phyloP scores from a whole-genome alignment of 2,329 filamentous ascomycete species.

The Rhytidhysteron rufulum region DNA sequence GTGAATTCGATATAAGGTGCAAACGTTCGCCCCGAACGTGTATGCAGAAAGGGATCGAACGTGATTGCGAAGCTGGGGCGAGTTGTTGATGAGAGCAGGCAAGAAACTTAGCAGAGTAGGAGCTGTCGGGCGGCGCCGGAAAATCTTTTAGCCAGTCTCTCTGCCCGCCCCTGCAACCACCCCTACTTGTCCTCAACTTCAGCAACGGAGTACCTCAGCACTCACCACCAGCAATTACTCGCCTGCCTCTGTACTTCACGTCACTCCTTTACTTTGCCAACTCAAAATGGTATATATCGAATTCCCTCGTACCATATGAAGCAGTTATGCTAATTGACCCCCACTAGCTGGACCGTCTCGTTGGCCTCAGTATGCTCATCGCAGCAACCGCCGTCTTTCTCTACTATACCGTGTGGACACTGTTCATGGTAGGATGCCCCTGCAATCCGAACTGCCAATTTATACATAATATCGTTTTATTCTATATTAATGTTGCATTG shows the following conservation, averaged over 20 bases:
- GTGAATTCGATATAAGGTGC: too few relatives aligned
- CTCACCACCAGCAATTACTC: slow-evolving; percentile 6
- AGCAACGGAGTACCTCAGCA: slow-evolving; percentile 13
- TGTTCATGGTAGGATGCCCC: slow-evolving; percentile 73
- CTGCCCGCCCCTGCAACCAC: too few relatives aligned
- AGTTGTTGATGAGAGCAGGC: too few relatives aligned
- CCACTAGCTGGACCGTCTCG: slow-evolving; percentile 80
- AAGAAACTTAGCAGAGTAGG: too few relatives aligned
- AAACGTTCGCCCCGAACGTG: too few relatives aligned
- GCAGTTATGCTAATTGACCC: slow-evolving; percentile 6
- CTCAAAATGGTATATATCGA: slow-evolving; percentile 31
- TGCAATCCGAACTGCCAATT: too few relatives aligned
- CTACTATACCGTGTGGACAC: slow-evolving; percentile 97
- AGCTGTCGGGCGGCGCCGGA: too few relatives aligned
- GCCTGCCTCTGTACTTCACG: slow-evolving; percentile 2
- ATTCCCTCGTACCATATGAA: not conserved
- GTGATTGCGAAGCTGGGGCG: too few relatives aligned
- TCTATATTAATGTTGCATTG: too few relatives aligned
- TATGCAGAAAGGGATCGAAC: too few relatives aligned
- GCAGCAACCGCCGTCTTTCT: slow-evolving; percentile 69
- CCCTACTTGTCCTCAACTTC: slow-evolving; percentile 6
- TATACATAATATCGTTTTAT: too few relatives aligned
- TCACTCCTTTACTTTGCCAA: slow-evolving; percentile 2
- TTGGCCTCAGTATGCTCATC: slow-evolving; percentile 72
- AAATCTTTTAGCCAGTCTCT: too few relatives aligned